Evolutionary conservation across 805 yeast genomes (phyloP), one percentile per base, ranked within the genome.

Genomic region (Candida coleopterorum): DNA sequence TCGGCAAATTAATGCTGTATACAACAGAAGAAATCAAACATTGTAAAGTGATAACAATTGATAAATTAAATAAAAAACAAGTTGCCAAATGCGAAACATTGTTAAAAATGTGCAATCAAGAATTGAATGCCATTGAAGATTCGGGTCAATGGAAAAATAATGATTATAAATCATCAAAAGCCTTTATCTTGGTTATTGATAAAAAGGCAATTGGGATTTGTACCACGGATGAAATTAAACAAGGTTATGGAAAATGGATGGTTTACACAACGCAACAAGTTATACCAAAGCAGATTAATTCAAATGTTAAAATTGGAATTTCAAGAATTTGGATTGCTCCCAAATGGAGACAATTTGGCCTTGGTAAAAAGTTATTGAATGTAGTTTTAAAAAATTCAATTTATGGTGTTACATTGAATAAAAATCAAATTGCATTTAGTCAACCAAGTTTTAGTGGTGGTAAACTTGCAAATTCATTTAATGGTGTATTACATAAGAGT

Each of bases 371-470:
- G 29, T 48, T 82, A 31, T 46, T 81, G 4, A 52, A 69, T 3
- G 51, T 64, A 3, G 75, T 77, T 0, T 54, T 68, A 36, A 49
- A 49, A 1, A 45, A 74, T 37, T 58, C 74, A 17, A 56, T 79
- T 1, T 75, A 74, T 47, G 86, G 85, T 0, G 49, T 71, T 38
- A 34, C 17, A 0, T 45, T 80, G 10, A 55, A 57, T 2, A 70
- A 56, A 38, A 45, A 42, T 11, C 69, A 75, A 40, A 52, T 82
- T 14, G 84, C 79, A 1, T 82, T 85, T 75, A 78, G 85, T 29
- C 90, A 82, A 52, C 88, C 89, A 0, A 77, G 84, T 40, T 73
- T 67, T 34, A 67, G 71, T 39, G 90, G 90, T 0, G 77, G 78
- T 2, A 65, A 69, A 39, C 61, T 81, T 22, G 86, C 88, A 0